phyloP scores from a whole-genome alignment of 116 monocot species.

The Zostera marina region DNA sequence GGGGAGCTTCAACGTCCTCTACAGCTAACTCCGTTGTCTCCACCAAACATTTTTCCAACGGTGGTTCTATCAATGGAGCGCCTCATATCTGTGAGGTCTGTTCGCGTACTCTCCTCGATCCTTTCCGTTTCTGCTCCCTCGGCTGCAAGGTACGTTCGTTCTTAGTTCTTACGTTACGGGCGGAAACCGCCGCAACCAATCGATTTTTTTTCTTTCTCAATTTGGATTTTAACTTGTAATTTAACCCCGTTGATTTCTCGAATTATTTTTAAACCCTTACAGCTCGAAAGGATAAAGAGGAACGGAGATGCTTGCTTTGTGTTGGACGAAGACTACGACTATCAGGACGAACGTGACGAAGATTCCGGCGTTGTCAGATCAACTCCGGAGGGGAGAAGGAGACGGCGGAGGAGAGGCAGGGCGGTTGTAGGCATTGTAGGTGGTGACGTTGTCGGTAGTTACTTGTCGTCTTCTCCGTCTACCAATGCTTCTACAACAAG shows the following conservation, averaged over 20 bases:
- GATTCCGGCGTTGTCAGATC: neutral
- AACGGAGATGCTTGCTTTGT: constrained; percentile 41
- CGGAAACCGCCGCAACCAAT: neutral
- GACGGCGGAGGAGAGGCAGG: neutral
- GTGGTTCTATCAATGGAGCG: constrained; percentile 8
- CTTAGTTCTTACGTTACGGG: neutral
- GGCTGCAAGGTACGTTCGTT: constrained; percentile 13
- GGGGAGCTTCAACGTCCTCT: constrained; percentile 7
- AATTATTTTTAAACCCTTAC: too few species aligned
- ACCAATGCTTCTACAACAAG: neutral
- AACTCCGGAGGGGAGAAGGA: neutral
- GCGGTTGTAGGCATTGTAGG: neutral
- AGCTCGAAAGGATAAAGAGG: constrained; percentile 49
- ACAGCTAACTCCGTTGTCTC: neutral
- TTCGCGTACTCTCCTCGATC: constrained; percentile 64
- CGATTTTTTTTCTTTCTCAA: neutral
- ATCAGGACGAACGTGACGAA: neutral
- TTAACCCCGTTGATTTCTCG: too few species aligned
- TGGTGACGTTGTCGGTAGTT: neutral
- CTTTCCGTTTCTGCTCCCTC: constrained; percentile 93
- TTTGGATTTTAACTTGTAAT: neutral
- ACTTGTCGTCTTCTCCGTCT: neutral
- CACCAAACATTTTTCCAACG: neutral
- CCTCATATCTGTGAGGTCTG: constrained; percentile 85
- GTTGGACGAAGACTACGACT: constrained; percentile 1